phyloP scores from a whole-genome alignment of 495 filamentous ascomycete species.

The Xylaria palmicola region DNA sequence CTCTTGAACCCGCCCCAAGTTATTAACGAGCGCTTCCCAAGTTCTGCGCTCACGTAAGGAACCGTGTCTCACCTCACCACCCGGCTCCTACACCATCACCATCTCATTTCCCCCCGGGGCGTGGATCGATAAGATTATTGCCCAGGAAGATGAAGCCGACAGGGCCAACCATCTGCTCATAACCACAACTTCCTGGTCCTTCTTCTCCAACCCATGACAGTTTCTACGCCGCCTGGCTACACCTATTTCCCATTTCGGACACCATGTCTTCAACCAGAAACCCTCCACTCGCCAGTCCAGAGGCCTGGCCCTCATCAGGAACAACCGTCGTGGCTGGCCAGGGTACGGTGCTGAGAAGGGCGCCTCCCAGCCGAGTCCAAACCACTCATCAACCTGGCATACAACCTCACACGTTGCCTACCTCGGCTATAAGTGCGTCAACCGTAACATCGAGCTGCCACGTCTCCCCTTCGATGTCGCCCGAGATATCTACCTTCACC shows the following conservation, averaged over 20 bases:
- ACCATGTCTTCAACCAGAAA: constrained; percentile 37
- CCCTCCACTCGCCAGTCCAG: constrained; percentile 26
- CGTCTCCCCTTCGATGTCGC: constrained; percentile 42
- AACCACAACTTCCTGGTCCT: constrained; percentile 14
- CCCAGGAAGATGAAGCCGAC: constrained; percentile 35
- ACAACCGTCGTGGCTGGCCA: constrained; percentile 29
- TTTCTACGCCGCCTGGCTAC: constrained; percentile 25
- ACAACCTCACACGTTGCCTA: constrained; percentile 34
- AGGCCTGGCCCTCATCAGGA: constrained; percentile 26
- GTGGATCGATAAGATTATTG: constrained; percentile 31
- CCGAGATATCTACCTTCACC: constrained; percentile 38
- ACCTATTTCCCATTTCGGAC: constrained; percentile 28
- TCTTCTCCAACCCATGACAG: constrained; percentile 24
- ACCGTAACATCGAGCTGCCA: constrained; percentile 41
- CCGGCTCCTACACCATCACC: constrained; percentile 22
- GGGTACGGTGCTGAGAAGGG: constrained; percentile 29
- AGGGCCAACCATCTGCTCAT: constrained; percentile 32
- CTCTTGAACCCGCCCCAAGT: constrained; percentile 32
- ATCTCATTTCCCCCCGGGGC: constrained; percentile 23
- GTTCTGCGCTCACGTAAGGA: constrained; percentile 27
- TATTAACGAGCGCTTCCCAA: constrained; percentile 31
- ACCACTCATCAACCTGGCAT: constrained; percentile 34
- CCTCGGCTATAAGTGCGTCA: constrained; percentile 44
- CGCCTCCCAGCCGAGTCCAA: constrained; percentile 42
- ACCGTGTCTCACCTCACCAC: constrained; percentile 19